phyloP scores from a whole-genome alignment of 2,329 filamentous ascomycete genomes.

The Colletotrichum sp. region DNA sequence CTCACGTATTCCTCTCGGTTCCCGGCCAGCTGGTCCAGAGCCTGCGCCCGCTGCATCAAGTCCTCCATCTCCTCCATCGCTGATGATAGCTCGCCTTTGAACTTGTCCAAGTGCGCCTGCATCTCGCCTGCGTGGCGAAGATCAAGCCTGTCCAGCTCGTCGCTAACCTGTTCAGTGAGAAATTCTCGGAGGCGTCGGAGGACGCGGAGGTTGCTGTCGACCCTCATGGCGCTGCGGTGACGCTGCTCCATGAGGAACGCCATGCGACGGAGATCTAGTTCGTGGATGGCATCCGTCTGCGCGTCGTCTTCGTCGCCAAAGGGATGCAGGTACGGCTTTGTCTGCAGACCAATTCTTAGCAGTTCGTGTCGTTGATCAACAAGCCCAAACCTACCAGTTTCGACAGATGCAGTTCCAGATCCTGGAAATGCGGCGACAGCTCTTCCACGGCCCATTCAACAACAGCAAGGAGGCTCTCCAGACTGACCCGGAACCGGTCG shows the following conservation, averaged over 20 bases:
- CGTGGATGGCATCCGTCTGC: not conserved
- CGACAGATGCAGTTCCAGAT: constrained; percentile 1
- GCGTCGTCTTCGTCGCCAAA: not conserved
- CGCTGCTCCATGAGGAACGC: constrained; percentile 7
- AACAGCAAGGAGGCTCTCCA: not conserved
- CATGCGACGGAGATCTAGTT: constrained; percentile 1
- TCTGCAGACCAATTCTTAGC: not conserved
- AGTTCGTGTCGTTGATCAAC: not conserved
- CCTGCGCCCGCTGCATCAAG: not conserved
- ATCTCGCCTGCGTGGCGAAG: not conserved
- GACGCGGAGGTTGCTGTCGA: constrained; percentile 5
- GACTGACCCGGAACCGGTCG: not conserved
- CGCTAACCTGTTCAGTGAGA: not conserved
- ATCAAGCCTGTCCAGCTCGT: not conserved
- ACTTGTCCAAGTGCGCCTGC: not conserved
- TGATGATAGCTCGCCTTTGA: not conserved
- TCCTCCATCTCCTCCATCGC: constrained; percentile 4
- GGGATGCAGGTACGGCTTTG: constrained; percentile 1
- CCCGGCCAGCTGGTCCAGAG: constrained; percentile 4
- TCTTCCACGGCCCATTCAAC: not conserved
- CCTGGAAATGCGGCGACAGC: not conserved
- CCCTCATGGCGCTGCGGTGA: not conserved
- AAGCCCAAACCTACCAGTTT: not conserved
- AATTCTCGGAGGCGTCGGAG: not conserved
- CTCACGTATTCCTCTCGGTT: constrained; percentile 15